Conservation (phyloP, 2,329 filamentous ascomycete genomes). For the Colletotrichum siamense region DNA sequence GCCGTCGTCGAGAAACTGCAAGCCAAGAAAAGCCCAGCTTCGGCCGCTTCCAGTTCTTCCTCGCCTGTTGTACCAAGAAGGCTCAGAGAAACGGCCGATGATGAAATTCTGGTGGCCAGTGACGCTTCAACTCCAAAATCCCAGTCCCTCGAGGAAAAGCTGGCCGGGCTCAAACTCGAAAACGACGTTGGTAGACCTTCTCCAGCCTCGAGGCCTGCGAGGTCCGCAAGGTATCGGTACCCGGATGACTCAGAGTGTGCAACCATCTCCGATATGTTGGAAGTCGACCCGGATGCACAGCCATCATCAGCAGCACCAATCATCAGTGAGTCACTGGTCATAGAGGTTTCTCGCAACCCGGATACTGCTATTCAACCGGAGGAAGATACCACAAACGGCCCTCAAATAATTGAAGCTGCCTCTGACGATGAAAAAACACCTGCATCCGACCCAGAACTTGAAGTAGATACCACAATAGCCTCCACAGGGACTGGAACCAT, state of each 20-base stretch:
- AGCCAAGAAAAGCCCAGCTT: background rate
- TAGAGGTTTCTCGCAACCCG: background rate
- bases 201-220: background rate
- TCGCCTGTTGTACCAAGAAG: constrained; percentile 9
- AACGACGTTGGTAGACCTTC: background rate
- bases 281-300: constrained; percentile 16
- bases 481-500: background rate
- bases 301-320: background rate
- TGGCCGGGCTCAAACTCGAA: constrained; percentile 14
- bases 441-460: background rate
- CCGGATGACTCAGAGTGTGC: constrained; percentile 7
- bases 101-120: constrained; percentile 15
- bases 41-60: background rate
- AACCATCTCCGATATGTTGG: background rate
- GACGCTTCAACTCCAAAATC: constrained; percentile 8
- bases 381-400: background rate
- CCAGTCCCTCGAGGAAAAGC: background rate
- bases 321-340: background rate
- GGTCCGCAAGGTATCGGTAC: constrained; percentile 12
- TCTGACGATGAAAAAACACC: background rate
- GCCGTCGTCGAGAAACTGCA: constrained; percentile 21
- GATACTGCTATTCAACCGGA: background rate
- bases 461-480: background rate
- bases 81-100: background rate
- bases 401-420: background rate